Conservation (phyloP, 2,329 filamentous ascomycete genomes). For the Paraconiothyrium sp. region DNA sequence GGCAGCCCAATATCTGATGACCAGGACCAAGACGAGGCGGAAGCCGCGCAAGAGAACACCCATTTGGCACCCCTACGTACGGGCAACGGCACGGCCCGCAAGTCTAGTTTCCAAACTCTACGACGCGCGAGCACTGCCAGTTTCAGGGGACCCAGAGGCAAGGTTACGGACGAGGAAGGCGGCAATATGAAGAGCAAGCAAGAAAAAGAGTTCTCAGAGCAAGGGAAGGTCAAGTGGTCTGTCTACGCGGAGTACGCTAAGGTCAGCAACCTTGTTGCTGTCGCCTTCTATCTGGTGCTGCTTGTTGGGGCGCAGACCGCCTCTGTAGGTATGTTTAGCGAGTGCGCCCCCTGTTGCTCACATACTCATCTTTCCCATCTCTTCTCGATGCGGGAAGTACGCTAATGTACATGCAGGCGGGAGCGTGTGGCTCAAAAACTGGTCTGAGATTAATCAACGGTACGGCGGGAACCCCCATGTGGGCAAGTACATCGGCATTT, state of each 20-base stretch:
- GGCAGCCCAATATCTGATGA: constrained; percentile 61
- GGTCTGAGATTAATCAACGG: constrained; percentile 81
- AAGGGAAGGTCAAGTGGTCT: constrained; percentile 97
- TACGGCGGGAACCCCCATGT: constrained; percentile 76
- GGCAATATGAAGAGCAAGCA: constrained; percentile 80
- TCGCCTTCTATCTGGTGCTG: constrained; percentile 79
- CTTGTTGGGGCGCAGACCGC: constrained; percentile 83
- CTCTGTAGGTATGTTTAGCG: constrained; percentile 71
- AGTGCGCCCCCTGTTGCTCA: constrained; percentile 25
- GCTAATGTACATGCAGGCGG: constrained; percentile 63
- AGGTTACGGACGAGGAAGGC: constrained; percentile 84
- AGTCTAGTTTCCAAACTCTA: constrained; percentile 77
- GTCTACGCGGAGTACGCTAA: constrained; percentile 96
- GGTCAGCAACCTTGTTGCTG: constrained; percentile 88
- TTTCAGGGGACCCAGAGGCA: constrained; percentile 85
- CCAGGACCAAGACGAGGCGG: constrained; percentile 62
- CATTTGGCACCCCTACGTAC: constrained; percentile 79
- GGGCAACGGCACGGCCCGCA: constrained; percentile 66
- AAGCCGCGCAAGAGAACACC: constrained; percentile 74
- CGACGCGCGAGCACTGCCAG: constrained; percentile 91
- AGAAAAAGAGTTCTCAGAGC: constrained; percentile 85
- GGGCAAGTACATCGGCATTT: constrained; percentile 92
- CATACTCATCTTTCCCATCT: constrained; percentile 24
- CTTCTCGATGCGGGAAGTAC: constrained; percentile 4
- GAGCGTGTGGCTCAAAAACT: constrained; percentile 92